Evolutionary conservation across 208 protist species (phyloP).

Genomic region (Crithidia thermophila): DNA sequence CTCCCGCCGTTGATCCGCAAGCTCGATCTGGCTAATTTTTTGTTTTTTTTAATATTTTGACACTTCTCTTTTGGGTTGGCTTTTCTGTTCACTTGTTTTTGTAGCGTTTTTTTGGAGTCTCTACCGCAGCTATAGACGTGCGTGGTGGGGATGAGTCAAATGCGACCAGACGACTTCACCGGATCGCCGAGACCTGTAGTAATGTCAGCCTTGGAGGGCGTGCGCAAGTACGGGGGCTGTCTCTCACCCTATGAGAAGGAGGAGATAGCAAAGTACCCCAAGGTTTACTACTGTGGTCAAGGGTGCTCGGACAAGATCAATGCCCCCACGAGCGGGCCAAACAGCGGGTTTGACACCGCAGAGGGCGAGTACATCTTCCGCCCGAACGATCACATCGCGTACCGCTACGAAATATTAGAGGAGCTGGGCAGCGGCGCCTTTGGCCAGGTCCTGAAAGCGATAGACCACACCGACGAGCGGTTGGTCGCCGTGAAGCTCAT

Average conservation of each 20-base stretch:
- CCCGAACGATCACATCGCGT: constrained; percentile 93
- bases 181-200: not conserved
- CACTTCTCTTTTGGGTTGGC: constrained; percentile 4
- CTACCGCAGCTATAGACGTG: not conserved
- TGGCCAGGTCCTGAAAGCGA: constrained; percentile 82
- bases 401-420: constrained; percentile 86
- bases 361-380: constrained; percentile 92
- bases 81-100: too few relatives aligned
- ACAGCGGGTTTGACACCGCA: constrained; percentile 94
- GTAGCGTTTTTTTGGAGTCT: not conserved
- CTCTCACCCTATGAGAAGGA: constrained; percentile 71
- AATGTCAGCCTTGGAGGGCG: constrained; percentile 22
- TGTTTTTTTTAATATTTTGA: constrained; percentile 8
- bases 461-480: constrained; percentile 50
- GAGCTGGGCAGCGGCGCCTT: constrained; percentile 85
- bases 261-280: constrained; percentile 57
- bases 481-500: constrained; percentile 88
- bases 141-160: not conserved
- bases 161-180: not conserved
- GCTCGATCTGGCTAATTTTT: not conserved
- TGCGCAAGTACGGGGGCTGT: constrained; percentile 29
- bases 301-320: constrained; percentile 65
- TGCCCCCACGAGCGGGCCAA: constrained; percentile 49
- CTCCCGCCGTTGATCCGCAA: not conserved
- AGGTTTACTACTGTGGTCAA: constrained; percentile 73